Evolutionary conservation across 192 early-diverging fungal genomes (phyloP), one percentile per base, ranked within the genome.

Genomic region (Backusella tarrabulga): DNA sequence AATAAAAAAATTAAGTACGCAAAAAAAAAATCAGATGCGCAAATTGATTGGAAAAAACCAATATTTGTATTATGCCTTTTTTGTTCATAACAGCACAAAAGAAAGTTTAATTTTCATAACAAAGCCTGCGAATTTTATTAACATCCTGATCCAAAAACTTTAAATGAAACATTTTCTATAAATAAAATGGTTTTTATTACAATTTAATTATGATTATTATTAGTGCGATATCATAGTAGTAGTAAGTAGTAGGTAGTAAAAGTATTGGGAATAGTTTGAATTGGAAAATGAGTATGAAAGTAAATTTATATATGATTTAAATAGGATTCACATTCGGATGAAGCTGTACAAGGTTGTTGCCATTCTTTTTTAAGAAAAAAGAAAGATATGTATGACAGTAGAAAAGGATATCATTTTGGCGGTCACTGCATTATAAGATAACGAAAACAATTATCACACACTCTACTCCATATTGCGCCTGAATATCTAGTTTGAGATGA

Each of bases 361-460:
- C 32, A 2, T n/a, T 50, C 21, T 19, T 44, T 17, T 44, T 44
- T 44, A 3, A 36, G 38, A 11, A 69, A 56, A 56, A 56, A 56
- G 8, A 23, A 23, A 23, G 38, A 23, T n/a, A n/a, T 68, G 15
- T 68, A 17, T 32, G 40, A 69, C 14, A 67, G 9, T 44, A 46
- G 8, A 6, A 71, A 71, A 14, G 21, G 15, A 41, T 72, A 46
- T 50, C 12, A 41, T 72, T 32, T 50, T 50, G 46, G 19, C 6
- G 19, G 29, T 44, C 14, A 32, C 41, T 56, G 77, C 40, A 71
- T 74, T 35, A 74, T 74, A 26, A 79, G 26, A 32, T 52, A 63
- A 67, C 72, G 26, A 41, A 80, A 80, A 54, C 79, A 80, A 9
- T 36, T 14, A 69, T 80, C 75, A 34, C 79, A 80, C 2, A 80